phyloP scores from a whole-genome alignment of 2,329 filamentous ascomycete species.

The Lachnellula suecica region DNA sequence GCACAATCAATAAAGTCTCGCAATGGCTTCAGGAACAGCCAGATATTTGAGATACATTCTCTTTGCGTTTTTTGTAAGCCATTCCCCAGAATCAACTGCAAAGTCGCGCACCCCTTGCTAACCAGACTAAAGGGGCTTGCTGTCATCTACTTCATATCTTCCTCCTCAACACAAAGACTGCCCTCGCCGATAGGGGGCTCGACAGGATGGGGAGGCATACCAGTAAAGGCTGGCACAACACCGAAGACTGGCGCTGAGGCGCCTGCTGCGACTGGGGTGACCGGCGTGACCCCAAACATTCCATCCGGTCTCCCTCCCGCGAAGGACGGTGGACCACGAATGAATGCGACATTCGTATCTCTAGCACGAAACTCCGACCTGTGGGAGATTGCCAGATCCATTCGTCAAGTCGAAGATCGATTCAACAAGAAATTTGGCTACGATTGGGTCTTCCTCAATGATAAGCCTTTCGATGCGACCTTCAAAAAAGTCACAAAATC shows the following conservation, averaged over 20 bases:
- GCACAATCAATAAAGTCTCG: neutral
- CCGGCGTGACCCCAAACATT: conserved; percentile 29
- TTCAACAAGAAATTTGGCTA: conserved; percentile 98
- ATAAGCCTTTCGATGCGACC: conserved; percentile 85
- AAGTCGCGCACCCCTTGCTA: neutral
- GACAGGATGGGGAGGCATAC: conserved; percentile 21
- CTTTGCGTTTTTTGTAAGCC: conserved; percentile 78
- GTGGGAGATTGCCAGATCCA: conserved; percentile 96
- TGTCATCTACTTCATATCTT: conserved; percentile 81
- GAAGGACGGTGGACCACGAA: conserved; percentile 65
- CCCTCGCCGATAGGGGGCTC: conserved; percentile 28
- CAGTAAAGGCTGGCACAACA: conserved; percentile 26
- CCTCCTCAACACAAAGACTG: conserved; percentile 47
- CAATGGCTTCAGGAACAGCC: conserved; percentile 39
- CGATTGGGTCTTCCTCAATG: conserved; percentile 99
- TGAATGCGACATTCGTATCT: conserved; percentile 97
- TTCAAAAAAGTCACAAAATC: conserved; percentile 92
- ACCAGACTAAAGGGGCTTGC: conserved; percentile 52
- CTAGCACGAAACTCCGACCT: conserved; percentile 90
- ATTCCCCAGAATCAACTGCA: neutral
- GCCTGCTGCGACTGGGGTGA: conserved; percentile 14
- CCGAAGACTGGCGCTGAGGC: conserved; percentile 18
- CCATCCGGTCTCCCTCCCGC: conserved; percentile 37
- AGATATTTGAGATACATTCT: conserved; percentile 77
- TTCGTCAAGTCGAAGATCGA: conserved; percentile 93